These are phyloP conservation scores for Diplodia sapinea DNA, from an alignment of 2,329 filamentous ascomycete genomes.

Conservation along the genomic window DNA sequence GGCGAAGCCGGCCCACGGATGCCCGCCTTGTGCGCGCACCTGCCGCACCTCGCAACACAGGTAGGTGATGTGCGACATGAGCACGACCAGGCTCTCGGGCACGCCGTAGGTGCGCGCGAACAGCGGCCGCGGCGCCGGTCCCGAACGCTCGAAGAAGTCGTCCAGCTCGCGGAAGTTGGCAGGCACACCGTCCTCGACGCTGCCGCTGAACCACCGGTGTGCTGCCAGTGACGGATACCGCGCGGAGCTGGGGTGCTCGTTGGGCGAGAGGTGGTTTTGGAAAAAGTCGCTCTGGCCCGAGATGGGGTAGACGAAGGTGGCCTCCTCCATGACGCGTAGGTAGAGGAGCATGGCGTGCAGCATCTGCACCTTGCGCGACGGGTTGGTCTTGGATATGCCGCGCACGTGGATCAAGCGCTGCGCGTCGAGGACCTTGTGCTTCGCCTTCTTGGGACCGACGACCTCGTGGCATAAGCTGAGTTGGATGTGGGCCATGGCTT, in stretches of 20 bases:
- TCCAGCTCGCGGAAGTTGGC: constrained; percentile 11
- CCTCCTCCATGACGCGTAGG: constrained; percentile 16
- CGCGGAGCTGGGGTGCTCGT: neutral
- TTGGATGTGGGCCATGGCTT: constrained; percentile 17
- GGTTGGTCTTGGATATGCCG: neutral
- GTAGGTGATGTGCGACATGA: constrained; percentile 21
- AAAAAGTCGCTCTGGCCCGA: neutral
- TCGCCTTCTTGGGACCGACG: neutral
- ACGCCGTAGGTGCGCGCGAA: constrained; percentile 20
- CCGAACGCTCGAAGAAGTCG: constrained; percentile 3
- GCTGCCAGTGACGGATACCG: neutral
- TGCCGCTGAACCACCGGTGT: constrained; percentile 12
- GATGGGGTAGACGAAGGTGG: constrained; percentile 19
- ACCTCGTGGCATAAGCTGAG: neutral
- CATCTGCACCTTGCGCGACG: constrained; percentile 20
- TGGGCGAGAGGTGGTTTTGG: neutral
- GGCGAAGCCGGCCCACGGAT: neutral
- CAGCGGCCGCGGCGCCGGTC: neutral
- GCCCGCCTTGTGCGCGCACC: neutral
- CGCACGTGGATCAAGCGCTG: constrained; percentile 8
- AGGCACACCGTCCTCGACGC: constrained; percentile 36
- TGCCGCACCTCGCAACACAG: constrained; percentile 12
- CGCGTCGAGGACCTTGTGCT: constrained; percentile 17
- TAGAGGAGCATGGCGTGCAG: constrained; percentile 19
- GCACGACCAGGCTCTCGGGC: constrained; percentile 11